Conservation (phyloP, 2,329 filamentous ascomycete genomes). For the Pestalotiopsis sp. region DNA sequence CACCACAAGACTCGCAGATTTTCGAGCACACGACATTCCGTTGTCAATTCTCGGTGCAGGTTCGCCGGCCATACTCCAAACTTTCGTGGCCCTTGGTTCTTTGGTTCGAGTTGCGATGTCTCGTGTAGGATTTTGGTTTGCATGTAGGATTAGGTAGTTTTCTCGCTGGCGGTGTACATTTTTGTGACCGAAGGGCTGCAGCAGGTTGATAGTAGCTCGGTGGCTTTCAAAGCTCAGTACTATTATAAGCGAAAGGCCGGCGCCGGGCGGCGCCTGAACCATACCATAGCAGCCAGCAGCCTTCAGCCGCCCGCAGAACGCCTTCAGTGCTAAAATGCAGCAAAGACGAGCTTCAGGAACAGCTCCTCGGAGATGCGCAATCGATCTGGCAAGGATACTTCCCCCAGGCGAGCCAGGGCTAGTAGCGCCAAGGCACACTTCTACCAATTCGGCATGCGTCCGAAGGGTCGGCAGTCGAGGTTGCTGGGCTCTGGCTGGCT, state of each 20-base stretch:
- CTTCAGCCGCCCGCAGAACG: neutral
- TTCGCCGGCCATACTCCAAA: too few species aligned
- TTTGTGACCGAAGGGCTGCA: neutral
- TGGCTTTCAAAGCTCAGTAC: neutral
- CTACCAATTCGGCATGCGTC: constrained; percentile 18
- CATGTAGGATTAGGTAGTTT: too few species aligned
- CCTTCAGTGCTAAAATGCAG: neutral
- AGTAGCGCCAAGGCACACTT: constrained; percentile 11
- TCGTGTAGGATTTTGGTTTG: too few species aligned
- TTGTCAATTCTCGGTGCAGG: too few species aligned
- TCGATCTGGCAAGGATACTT: constrained; percentile 17
- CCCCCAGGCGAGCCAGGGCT: constrained; percentile 20
- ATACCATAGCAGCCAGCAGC: neutral
- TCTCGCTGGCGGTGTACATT: neutral
- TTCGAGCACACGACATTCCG: too few species aligned
- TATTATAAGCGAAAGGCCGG: neutral
- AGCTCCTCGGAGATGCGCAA: constrained; percentile 31
- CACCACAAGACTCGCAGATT: too few species aligned
- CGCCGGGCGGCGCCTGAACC: neutral
- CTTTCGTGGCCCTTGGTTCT: too few species aligned
- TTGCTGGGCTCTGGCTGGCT: neutral
- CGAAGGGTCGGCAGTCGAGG: constrained; percentile 11
- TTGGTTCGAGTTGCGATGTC: too few species aligned
- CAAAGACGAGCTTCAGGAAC: constrained; percentile 18
- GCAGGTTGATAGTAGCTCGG: neutral